Conservation (phyloP, 345 rosid genomes). For the Hypericum perforatum region DNA sequence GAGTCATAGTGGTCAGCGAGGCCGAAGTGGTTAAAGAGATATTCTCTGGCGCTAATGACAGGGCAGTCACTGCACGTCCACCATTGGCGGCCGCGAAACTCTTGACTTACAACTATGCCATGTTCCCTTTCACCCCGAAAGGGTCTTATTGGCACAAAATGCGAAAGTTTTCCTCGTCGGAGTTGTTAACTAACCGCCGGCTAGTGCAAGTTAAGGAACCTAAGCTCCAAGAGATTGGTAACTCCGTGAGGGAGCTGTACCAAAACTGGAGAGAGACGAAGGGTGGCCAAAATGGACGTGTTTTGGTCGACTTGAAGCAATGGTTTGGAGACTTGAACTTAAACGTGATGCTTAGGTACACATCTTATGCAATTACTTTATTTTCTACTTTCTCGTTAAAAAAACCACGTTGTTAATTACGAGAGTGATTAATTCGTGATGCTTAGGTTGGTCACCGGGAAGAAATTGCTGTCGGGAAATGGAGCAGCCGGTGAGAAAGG, state of each 20-base stretch:
- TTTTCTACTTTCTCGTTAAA: too few relatives aligned
- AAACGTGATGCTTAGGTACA: constrained; percentile 13
- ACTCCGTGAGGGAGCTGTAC: too few relatives aligned
- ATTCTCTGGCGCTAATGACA: constrained; percentile 25
- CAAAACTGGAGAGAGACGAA: too few relatives aligned
- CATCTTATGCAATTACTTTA: too few relatives aligned
- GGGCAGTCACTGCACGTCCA: constrained; percentile 24
- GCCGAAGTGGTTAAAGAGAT: constrained; percentile 28
- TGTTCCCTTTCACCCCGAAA: constrained; percentile 21
- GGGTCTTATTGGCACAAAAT: constrained; percentile 30
- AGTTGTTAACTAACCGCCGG: too few relatives aligned
- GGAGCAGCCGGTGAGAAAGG: too few relatives aligned
- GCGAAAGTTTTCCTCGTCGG: constrained; percentile 17
- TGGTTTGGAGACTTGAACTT: constrained; percentile 21
- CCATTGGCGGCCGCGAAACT: constrained; percentile 4
- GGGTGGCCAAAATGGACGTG: too few relatives aligned
- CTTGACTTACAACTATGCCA: constrained; percentile 21
- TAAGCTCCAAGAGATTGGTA: too few relatives aligned
- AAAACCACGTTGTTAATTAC: too few relatives aligned
- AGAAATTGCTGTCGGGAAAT: constrained; percentile 4
- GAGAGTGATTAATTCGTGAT: too few relatives aligned
- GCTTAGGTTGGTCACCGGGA: constrained; percentile 25
- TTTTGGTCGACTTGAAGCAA: constrained; percentile 20
- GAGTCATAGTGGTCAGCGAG: constrained; percentile 27
- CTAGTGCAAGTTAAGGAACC: too few relatives aligned